Base-by-base conservation (phyloP, 495 filamentous ascomycete genomes). In the Saxophila tyrrhenica region DNA sequence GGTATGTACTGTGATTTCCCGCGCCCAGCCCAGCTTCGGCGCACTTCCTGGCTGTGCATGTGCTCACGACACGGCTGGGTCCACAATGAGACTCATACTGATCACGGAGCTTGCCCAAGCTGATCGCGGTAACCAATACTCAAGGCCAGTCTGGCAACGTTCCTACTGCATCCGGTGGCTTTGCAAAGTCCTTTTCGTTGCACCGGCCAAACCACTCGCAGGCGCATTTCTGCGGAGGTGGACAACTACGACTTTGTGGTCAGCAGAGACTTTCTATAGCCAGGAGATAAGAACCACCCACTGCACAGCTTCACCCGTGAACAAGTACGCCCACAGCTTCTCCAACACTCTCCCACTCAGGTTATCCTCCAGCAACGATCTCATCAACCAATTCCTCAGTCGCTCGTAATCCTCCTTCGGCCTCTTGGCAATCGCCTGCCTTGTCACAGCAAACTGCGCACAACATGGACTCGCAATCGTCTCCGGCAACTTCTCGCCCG, bases 281-380 rank as follows among this genome's bases (percentile, higher is more conserved):
- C 17, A 1, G 8, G 8, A 1, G 13, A n/a, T n/a, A 48, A 25
- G 24, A 2, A 44, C 21, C 1, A 55, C 52, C 25, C 20, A 55
- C 52, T 56, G 54, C 35, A 56, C 54, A 32, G 48, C 38, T 48
- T 57, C 48, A 13, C 63, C 59, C 0, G 75, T 75, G 56, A 87
- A 87, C n/a, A 87, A 67, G 51, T 75, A 82, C 50, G 82, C 81
- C 82, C 82, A 87, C 2, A 84, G 69, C 64, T 87, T 86, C 69
- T 87, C 84, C 78, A 80, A 83, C 10, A 86, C 75, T 25, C 84
- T 75, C 2, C 85, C 84, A 1, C 80, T 76, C 39, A 87, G 72
- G 54, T 78, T 79, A 61, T 87, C 82, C 54, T 73, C 75, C 29
- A 80, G 64, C 42, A 74, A 69, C n/a, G 80, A 84, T 35, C 72